Conservation (phyloP, 2,329 filamentous ascomycete genomes). For the Colletotrichum sp. region DNA sequence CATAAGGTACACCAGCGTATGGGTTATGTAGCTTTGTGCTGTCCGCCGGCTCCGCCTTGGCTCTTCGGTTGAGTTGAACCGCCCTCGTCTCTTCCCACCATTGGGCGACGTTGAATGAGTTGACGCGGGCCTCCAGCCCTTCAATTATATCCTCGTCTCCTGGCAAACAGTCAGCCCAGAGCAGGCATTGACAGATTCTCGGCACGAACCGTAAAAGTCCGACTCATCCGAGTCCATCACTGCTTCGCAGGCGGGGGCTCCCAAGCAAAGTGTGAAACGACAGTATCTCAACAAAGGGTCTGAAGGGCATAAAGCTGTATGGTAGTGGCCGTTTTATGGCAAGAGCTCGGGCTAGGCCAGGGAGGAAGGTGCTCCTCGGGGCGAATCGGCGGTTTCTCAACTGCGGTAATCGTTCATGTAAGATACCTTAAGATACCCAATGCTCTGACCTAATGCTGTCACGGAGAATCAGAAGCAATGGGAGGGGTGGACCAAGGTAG, state of each 20-base stretch:
- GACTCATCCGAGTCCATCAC: constrained; percentile 21
- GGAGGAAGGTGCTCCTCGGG: background rate
- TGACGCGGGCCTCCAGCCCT: constrained; percentile 52
- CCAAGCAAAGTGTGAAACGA: background rate
- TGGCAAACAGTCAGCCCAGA: constrained; percentile 32
- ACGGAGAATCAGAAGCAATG: background rate
- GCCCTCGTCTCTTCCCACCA: constrained; percentile 49
- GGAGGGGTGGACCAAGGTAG: background rate
- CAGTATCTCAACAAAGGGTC: background rate
- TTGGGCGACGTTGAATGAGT: constrained; percentile 50
- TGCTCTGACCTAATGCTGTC: background rate
- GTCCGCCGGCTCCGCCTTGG: background rate
- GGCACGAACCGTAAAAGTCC: constrained; percentile 24
- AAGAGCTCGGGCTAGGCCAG: background rate
- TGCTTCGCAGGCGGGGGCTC: background rate
- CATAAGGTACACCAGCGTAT: constrained; percentile 57
- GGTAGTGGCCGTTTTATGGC: background rate
- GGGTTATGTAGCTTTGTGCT: constrained; percentile 56
- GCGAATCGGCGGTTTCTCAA: background rate
- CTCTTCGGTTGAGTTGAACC: background rate
- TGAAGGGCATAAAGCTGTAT: background rate
- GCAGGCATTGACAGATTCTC: constrained; percentile 7
- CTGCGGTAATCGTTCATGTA: background rate
- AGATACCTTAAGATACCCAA: background rate
- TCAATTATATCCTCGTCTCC: constrained; percentile 57